Evolutionary conservation across 306 rosid genomes (phyloP).

Genomic region (Geum urbanum): DNA sequence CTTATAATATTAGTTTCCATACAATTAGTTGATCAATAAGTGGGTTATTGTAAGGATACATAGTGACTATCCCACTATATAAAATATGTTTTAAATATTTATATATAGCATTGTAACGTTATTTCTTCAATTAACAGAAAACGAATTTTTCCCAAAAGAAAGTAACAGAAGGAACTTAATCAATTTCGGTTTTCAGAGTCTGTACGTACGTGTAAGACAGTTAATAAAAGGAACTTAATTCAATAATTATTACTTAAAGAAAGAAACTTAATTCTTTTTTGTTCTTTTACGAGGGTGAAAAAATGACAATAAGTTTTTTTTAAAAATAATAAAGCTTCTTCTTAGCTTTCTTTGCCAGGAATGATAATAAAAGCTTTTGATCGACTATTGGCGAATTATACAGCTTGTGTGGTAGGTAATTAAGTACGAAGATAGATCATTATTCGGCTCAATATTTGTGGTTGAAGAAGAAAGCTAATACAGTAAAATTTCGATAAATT

Average conservation of each 20-base stretch:
- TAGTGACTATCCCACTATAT: background rate
- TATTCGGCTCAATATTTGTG: background rate
- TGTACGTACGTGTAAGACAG: no score
- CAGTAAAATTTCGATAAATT: no score
- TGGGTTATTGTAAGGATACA: background rate
- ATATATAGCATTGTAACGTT: background rate
- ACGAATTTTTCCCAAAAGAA: no score
- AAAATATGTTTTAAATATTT: background rate
- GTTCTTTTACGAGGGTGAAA: background rate
- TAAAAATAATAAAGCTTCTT: no score
- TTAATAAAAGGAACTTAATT: no score
- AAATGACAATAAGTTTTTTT: background rate
- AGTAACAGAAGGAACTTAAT: background rate
- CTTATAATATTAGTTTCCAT: background rate
- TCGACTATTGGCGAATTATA: background rate
- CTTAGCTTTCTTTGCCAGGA: no score
- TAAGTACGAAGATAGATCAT: background rate
- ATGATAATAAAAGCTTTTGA: no score
- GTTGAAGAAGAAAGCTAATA: background rate
- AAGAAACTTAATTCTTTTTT: no score
- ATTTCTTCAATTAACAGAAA: background rate
- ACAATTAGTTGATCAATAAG: background rate
- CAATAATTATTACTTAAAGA: no score
- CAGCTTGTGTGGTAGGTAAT: background rate
- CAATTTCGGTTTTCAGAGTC: background rate